Evolutionary conservation across 768 basidiomycete species (phyloP).

Genomic region (Saitozyma podzolica): DNA sequence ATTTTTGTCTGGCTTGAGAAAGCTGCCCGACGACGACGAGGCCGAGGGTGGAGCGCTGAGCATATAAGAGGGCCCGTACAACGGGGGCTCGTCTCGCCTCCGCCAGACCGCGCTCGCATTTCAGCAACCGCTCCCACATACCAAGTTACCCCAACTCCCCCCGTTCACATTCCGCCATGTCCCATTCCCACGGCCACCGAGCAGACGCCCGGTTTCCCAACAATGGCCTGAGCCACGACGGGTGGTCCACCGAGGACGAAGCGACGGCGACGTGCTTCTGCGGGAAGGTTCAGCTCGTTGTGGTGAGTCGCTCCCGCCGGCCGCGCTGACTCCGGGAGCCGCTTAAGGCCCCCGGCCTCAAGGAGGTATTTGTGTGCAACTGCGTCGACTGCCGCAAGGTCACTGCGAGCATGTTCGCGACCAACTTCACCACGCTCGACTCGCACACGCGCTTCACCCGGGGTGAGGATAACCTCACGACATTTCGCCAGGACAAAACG

Average conservation of each 20-base stretch:
- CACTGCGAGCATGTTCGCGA: constrained; percentile 42
- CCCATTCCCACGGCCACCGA: too few relatives aligned
- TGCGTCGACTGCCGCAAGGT: constrained; percentile 46
- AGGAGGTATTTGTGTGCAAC: constrained; percentile 37
- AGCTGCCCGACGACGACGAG: too few relatives aligned
- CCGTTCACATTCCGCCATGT: too few relatives aligned
- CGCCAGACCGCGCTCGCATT: too few relatives aligned
- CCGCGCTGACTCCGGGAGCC: constrained; percentile 16
- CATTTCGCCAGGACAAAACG: constrained; percentile 21
- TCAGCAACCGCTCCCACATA: too few relatives aligned
- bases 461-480: constrained; percentile 34
- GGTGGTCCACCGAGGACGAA: constrained; percentile 30
- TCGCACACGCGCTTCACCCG: constrained; percentile 32
- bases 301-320: too few relatives aligned
- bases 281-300: constrained; percentile 31
- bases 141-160: too few relatives aligned
- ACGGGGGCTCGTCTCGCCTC: too few relatives aligned
- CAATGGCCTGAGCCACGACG: constrained; percentile 24
- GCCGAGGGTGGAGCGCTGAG: too few relatives aligned
- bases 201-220: constrained; percentile 4
- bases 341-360: constrained; percentile 28
- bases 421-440: constrained; percentile 35
- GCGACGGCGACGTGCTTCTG: constrained; percentile 44
- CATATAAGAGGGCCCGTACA: too few relatives aligned
- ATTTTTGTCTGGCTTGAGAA: too few relatives aligned